Conservation (phyloP, 176 grass and related monocot species). For the Hordeum marinum region DNA sequence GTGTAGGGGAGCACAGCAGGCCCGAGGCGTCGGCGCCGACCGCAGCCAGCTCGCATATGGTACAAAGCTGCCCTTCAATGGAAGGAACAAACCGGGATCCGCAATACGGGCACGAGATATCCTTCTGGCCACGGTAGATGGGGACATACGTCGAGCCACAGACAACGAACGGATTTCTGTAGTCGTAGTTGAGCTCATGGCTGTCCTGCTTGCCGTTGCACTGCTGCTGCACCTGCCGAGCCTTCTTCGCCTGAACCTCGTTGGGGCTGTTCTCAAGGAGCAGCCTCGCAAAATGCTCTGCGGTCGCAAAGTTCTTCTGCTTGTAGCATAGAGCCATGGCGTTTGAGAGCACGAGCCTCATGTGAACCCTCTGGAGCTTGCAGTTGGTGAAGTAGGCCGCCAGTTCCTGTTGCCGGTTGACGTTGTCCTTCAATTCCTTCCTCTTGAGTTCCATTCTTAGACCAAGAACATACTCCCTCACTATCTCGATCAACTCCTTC, state of each 20-base stretch:
- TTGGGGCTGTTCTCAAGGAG: constrained; percentile 77
- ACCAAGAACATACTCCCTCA: constrained; percentile 81
- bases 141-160: constrained; percentile 80
- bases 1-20: constrained; percentile 81
- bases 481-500: constrained; percentile 93
- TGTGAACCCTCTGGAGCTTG: constrained; percentile 91
- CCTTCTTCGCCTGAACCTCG: constrained; percentile 75
- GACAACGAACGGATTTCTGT: constrained; percentile 91
- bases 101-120: constrained; percentile 87
- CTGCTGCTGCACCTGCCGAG: constrained; percentile 68
- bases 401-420: constrained; percentile 70
- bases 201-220: constrained; percentile 54
- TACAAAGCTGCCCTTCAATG: constrained; percentile 81
- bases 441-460: constrained; percentile 87
- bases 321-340: constrained; percentile 85
- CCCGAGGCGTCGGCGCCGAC: constrained; percentile 86
- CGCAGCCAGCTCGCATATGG: constrained; percentile 73
- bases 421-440: constrained; percentile 72
- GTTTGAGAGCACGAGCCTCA: constrained; percentile 68
- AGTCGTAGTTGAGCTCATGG: constrained; percentile 82
- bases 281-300: constrained; percentile 80
- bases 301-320: constrained; percentile 65
- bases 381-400: constrained; percentile 98
- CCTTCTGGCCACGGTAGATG: constrained; percentile 97
- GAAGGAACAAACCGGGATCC: constrained; percentile 57